phyloP scores from a whole-genome alignment of 2,329 filamentous ascomycete species.

The Verticillium alfalfae region DNA sequence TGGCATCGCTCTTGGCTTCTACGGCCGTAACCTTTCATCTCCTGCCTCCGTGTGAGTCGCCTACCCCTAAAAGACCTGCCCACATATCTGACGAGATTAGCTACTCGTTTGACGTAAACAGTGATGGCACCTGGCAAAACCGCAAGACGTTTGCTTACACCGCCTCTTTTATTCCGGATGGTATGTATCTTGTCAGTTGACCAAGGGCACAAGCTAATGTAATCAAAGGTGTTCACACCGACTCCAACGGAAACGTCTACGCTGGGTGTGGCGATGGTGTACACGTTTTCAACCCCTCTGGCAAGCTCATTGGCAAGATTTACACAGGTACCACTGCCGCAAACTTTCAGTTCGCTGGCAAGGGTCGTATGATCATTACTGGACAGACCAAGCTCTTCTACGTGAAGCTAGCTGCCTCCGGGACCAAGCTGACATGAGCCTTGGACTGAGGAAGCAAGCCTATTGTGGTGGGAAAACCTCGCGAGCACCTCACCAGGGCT shows the following conservation, averaged over 20 bases:
- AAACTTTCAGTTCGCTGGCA: slow-evolving; percentile 39
- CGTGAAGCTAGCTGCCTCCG: slow-evolving; percentile 17
- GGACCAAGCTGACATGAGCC: not conserved
- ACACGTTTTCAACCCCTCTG: slow-evolving; percentile 39
- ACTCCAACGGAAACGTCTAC: slow-evolving; percentile 50
- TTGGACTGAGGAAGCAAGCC: no score
- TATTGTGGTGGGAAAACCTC: not conserved
- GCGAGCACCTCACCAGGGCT: not conserved
- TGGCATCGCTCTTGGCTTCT: slow-evolving; percentile 39
- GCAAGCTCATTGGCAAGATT: slow-evolving; percentile 50
- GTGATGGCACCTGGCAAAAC: slow-evolving; percentile 40
- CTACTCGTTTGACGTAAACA: slow-evolving; percentile 38
- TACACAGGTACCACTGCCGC: slow-evolving; percentile 37
- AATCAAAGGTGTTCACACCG: slow-evolving; percentile 37
- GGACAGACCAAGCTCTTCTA: slow-evolving; percentile 28
- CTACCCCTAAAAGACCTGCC: not conserved
- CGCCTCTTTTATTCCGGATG: slow-evolving; percentile 51
- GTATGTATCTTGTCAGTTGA: slow-evolving; percentile 22
- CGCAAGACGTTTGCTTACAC: slow-evolving; percentile 52
- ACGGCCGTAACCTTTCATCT: slow-evolving; percentile 31
- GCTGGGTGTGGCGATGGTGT: slow-evolving; percentile 42
- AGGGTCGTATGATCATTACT: slow-evolving; percentile 27
- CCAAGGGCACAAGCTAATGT: not conserved
- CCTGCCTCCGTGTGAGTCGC: slow-evolving; percentile 41
- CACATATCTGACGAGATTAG: slow-evolving; percentile 17